Evolutionary conservation across 805 yeast genomes (phyloP), one percentile per base, ranked within the genome.

Genomic region (Sugiyamaella chiloensis): DNA sequence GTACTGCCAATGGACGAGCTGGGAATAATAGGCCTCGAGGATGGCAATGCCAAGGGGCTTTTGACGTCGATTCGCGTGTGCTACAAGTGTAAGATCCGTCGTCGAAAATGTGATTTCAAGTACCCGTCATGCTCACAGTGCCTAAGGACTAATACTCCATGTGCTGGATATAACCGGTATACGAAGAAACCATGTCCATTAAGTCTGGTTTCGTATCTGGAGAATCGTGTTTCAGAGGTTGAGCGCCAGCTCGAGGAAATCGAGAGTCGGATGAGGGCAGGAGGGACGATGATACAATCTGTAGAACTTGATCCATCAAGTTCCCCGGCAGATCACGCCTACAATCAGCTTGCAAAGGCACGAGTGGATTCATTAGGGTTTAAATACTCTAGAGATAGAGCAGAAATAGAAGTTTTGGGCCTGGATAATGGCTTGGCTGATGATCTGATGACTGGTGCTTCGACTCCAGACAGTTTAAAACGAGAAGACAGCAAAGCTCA

Each of bases 91-190:
- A 52, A 52, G 36, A 41, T 31, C 29, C 32, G 51, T 14, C 47
- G 53, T n/a, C 53, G 48, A 42, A 52, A 52, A 24, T 52, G 56
- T 50, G 56, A 52, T 32, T 53, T 50, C 24, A 36, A 40, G 37
- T 50, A 52, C 31, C 56, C 56, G 11, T 47, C 56, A 21, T 52
- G 56, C 40, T 43, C 51, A 5, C 44, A 43, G 11, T 52, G 56
- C 17, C 34, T 47, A 27, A 44, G 42, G 19, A 14, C 37, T 4
- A 34, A 34, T 14, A 19, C 20, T 34, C 37, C 37, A 4, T 34
- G 37, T 16, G 20, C 21, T 16, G 37, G 37, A 5, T 34, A 34
- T 34, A 34, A 34, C 37, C 14, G 37, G 20, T 34, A 34, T 19
- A 34, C 37, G 4, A 34, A 34, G 20, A 19, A 34, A 21, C 37